Percentiles rank a stretch among this genome's conserved stretches.
phyloP scores from a whole-genome alignment of 2,329 filamentous ascomycete genomes.

The Venturia carpophila region DNA sequence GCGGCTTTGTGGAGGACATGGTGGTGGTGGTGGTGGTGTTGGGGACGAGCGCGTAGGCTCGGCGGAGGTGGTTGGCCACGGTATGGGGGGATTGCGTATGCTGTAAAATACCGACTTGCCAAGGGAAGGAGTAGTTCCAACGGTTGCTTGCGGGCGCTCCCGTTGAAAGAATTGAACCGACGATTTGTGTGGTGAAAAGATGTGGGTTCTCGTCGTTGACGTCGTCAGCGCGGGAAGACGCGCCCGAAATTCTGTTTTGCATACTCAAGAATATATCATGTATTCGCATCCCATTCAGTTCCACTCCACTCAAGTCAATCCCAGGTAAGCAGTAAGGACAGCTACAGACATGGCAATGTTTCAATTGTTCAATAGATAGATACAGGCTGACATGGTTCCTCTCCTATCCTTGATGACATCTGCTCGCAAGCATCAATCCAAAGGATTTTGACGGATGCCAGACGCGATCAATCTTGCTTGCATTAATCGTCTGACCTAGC shows the following conservation, averaged over 20 bases:
- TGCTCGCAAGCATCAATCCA: neutral
- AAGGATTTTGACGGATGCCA: neutral
- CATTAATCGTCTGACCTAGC: conserved; percentile 7
- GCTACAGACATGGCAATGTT: neutral
- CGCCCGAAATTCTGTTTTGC: neutral
- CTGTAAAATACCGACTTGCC: neutral
- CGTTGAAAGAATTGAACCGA: neutral
- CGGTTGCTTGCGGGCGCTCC: neutral
- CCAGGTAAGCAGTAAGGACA: neutral
- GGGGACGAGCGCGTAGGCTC: conserved; percentile 11
- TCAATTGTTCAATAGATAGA: neutral
- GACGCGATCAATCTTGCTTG: neutral
- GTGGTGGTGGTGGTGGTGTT: neutral
- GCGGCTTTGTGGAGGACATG: conserved; percentile 26
- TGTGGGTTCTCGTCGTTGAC: neutral
- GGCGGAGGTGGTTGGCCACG: conserved; percentile 13
- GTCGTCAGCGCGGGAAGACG: neutral
- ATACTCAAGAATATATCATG: too few relatives aligned
- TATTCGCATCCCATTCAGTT: too few relatives aligned
- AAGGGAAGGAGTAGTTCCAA: neutral
- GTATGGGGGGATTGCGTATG: neutral
- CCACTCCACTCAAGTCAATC: neutral
- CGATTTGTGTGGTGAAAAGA: neutral
- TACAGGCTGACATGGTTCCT: neutral
- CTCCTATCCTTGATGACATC: neutral